Evolutionary conservation across 139 green algal species (phyloP).

Genomic region (Chlamydomonas incerta): DNA sequence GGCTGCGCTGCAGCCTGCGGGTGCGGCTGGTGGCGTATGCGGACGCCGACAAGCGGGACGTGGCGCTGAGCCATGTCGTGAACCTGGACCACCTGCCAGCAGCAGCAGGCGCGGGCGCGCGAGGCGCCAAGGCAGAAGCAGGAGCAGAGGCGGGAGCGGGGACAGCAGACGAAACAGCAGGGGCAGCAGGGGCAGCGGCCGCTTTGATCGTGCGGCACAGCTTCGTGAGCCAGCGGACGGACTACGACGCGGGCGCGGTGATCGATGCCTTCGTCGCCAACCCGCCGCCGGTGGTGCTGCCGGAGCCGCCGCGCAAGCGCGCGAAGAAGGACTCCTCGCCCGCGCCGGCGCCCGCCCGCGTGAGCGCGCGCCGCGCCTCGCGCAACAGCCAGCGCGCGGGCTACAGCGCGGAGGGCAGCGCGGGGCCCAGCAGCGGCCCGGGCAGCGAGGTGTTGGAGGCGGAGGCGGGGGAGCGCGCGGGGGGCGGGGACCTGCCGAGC

Average conservation of each 20-base stretch:
- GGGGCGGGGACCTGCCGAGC: no score
- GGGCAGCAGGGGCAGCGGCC: no score
- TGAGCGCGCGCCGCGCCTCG: neutral
- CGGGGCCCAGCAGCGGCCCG: neutral
- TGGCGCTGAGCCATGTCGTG: neutral
- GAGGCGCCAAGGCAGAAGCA: no score
- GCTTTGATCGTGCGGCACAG: neutral
- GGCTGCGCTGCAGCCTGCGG: constrained; percentile 21
- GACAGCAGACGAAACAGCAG: neutral
- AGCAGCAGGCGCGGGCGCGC: neutral
- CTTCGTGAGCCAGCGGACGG: constrained; percentile 21
- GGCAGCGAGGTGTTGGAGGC: neutral
- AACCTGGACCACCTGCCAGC: neutral
- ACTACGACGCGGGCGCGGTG: neutral
- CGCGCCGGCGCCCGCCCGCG: neutral
- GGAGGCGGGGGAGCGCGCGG: neutral
- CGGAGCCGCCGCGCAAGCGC: neutral
- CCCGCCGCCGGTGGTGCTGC: constrained; percentile 12
- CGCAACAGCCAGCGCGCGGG: neutral
- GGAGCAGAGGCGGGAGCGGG: no score
- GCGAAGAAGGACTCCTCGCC: neutral
- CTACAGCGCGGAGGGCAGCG: neutral
- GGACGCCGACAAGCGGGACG: constrained; percentile 31
- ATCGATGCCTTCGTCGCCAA: neutral
- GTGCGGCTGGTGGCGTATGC: constrained; percentile 45